A percentile compares a stretch with the other conserved stretches of the same genome.
Conservation (phyloP, 169 alveolate genomes). For the Toxoplasma gondii region DNA sequence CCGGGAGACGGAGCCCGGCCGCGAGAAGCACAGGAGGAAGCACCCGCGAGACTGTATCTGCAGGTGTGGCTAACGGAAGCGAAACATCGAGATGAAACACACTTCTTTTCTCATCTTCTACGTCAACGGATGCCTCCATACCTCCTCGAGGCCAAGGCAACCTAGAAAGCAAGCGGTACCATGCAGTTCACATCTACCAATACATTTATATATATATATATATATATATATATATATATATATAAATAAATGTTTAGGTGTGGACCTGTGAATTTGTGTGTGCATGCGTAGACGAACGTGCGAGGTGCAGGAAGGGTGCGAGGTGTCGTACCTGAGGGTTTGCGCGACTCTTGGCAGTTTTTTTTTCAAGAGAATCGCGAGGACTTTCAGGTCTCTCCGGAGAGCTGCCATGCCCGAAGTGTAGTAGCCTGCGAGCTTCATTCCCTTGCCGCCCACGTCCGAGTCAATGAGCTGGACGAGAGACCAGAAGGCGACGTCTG, state of each 20-base stretch:
- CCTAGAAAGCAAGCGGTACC: too few species aligned
- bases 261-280: neutral
- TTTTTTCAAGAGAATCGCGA: slow-evolving; percentile 76
- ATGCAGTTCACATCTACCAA: too few species aligned
- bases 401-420: slow-evolving; percentile 83
- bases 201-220: neutral
- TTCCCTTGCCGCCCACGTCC: slow-evolving; percentile 78
- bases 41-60: neutral
- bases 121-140: too few species aligned
- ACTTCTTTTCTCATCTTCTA: too few species aligned
- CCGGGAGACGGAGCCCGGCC: too few species aligned
- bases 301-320: neutral
- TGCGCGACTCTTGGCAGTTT: slow-evolving; percentile 75
- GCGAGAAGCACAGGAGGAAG: neutral
- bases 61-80: neutral
- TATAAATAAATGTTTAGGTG: neutral
- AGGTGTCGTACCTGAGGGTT: slow-evolving; percentile 76
- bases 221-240: neutral
- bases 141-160: too few species aligned
- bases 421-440: slow-evolving; percentile 77
- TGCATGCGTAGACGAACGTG: neutral
- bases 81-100: neutral
- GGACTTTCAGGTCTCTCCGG: slow-evolving; percentile 82
- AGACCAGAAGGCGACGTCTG: slow-evolving; percentile 86
- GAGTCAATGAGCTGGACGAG: slow-evolving; percentile 84